A percentile compares a stretch with the other conserved stretches of the same genome.
Conservation (phyloP, 2,329 filamentous ascomycete species). For the Trichoderma harzianum region DNA sequence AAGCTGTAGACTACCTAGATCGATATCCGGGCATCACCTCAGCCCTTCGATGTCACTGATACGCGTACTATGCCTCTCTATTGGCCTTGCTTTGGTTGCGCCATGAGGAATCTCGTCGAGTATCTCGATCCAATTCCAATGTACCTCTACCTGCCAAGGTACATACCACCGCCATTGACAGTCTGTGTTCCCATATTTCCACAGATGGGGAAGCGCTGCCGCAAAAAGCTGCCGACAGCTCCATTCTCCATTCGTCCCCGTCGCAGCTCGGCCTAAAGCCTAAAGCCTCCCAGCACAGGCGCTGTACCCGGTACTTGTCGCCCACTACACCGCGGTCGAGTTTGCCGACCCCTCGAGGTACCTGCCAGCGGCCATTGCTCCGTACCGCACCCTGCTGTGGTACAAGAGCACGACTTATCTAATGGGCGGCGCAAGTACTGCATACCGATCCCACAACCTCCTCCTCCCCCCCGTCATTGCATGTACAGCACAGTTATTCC, state of each 20-base stretch:
- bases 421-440: background rate
- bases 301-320: background rate
- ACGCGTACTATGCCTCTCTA: background rate
- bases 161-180: background rate
- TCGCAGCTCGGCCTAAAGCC: background rate
- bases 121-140: background rate
- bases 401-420: background rate
- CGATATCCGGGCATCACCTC: background rate
- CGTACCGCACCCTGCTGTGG: background rate
- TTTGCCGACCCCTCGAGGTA: background rate
- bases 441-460: constrained; percentile 9
- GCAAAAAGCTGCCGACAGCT: background rate
- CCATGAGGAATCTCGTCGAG: background rate
- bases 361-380: background rate
- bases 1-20: background rate
- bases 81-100: background rate
- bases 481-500: background rate
- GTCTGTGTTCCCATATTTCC: background rate
- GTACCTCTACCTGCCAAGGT: background rate
- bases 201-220: background rate
- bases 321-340: background rate
- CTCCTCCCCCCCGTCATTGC: background rate
- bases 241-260: background rate
- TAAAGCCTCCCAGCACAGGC: background rate
- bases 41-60: background rate